Base-by-base conservation (phyloP, 768 basidiomycete species). In the Termitomyces titanicus region DNA sequence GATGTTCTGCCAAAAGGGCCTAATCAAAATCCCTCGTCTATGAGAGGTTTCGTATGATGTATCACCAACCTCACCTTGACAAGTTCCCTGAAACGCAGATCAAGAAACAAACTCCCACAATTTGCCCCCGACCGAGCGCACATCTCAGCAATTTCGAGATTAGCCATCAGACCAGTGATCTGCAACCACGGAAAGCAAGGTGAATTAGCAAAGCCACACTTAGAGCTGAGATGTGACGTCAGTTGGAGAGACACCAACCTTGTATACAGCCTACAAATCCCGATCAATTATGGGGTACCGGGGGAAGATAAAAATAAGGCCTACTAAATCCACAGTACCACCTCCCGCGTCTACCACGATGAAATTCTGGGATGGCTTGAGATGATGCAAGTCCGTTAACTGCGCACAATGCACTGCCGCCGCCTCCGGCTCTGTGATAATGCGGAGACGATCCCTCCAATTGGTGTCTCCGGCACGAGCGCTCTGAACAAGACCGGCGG, bases 341-440 rank as follows among this genome's bases (percentile, higher is more conserved):
- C 91, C 90, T 64, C 89, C 92, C 18, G 91, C 92, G 69, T 95
- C 93, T 64, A 89, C 92, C n/a, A 95, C 89, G 68, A 94, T 85
- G 66, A 94, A 94, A 59, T 85, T 91, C 64, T 94, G 91, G 20
- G 85, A 87, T 0, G 89, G 81, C 48, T 82, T 84, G 51, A 94
- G 73, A 60, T 86, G 85, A 69, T 93, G 89, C 3, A 94, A 74
- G 56, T 88, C 84, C 29, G 89, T 89, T 49, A 94, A 75, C 56
- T 88, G 83, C 3, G 88, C 90, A 56, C 91, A 93, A 57, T 95
- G 92, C 9, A 94, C 88, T 8, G 93, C 93, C n/a, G 92, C 92
- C 1, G 93, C 92, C 69, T 94, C 92, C 5, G 81, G 80, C 55
- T 83, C 81, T 71, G 89, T 92, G 67, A 94, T 93, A 61, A 94